Evolutionary conservation across 352 stramenopile species (phyloP).

Genomic region (Phytophthora hibernalis): DNA sequence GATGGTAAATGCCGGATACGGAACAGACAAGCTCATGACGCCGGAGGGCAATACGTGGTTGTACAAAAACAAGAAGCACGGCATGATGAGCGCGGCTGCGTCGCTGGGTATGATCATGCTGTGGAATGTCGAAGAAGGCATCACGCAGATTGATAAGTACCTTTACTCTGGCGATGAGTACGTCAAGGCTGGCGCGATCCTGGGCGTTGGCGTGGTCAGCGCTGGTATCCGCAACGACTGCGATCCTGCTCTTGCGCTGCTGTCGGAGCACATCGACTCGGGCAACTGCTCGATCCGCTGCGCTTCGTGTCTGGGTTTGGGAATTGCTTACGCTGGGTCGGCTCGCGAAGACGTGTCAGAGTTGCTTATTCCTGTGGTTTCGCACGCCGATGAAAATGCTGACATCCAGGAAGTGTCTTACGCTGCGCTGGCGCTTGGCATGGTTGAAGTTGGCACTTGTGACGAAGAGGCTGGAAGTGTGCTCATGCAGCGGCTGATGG

Average conservation of each 20-base stretch:
- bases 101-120: constrained; percentile 98
- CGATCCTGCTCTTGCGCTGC: constrained; percentile 96
- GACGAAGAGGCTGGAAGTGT: constrained; percentile 97
- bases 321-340: constrained; percentile 98
- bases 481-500: constrained; percentile 98
- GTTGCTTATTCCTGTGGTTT: constrained; percentile 95
- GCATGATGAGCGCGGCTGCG: constrained; percentile 98
- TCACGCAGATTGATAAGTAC: constrained; percentile 99
- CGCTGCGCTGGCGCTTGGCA: constrained; percentile 96
- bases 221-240: constrained; percentile 96
- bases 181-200: constrained; percentile 97
- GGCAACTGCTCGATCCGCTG: constrained; percentile 95
- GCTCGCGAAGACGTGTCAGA: constrained; percentile 98
- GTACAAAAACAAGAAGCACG: constrained; percentile 99
- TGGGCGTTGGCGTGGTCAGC: constrained; percentile 97
- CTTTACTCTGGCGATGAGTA: constrained; percentile 98
- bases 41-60: constrained; percentile 97
- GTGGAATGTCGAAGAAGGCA: constrained; percentile 99
- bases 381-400: constrained; percentile 90
- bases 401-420: constrained; percentile 94
- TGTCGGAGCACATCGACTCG: constrained; percentile 97
- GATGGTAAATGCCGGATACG: constrained; percentile 99
- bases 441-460: constrained; percentile 98
- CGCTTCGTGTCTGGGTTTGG: constrained; percentile 95
- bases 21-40: constrained; percentile 96